Conservation (phyloP, 495 filamentous ascomycete species). For the Penicillium verhagenii region DNA sequence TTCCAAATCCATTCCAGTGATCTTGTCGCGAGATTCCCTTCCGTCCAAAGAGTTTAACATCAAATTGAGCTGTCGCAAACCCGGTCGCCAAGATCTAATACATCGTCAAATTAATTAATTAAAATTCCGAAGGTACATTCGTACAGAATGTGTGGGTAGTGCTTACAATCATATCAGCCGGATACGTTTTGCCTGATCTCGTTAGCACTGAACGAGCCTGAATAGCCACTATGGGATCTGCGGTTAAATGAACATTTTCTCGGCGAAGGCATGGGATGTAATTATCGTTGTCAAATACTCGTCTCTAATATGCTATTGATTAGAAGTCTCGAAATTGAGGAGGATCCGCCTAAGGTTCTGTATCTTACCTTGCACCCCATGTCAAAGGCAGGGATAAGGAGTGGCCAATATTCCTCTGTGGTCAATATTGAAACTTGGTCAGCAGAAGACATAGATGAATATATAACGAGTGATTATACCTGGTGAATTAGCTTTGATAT, state of each 20-base stretch:
- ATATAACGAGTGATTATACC: too few relatives aligned
- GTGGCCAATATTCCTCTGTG: too few relatives aligned
- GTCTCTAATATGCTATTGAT: slow-evolving; percentile 6
- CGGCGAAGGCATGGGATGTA: slow-evolving; percentile 13
- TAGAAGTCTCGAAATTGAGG: too few relatives aligned
- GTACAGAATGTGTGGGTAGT: too few relatives aligned
- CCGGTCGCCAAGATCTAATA: slow-evolving; percentile 10
- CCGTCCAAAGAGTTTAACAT: slow-evolving; percentile 8
- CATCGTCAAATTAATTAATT: too few relatives aligned
- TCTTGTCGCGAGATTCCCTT: slow-evolving; percentile 9
- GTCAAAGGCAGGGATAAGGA: too few relatives aligned
- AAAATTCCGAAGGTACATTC: too few relatives aligned
- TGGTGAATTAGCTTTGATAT: too few relatives aligned
- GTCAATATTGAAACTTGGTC: too few relatives aligned
- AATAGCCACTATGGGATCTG: slow-evolving; percentile 13
- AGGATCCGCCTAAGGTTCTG: too few relatives aligned
- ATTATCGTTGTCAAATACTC: slow-evolving; percentile 12
- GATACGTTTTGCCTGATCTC: slow-evolving; percentile 6
- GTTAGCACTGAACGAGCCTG: slow-evolving; percentile 10
- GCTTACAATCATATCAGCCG: slow-evolving; percentile 19
- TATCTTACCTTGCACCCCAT: too few relatives aligned
- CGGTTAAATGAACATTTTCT: slow-evolving; percentile 13
- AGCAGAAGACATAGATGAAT: too few relatives aligned
- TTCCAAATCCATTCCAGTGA: slow-evolving; percentile 3
- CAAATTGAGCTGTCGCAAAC: slow-evolving; percentile 11